phyloP scores from a whole-genome alignment of 2,329 filamentous ascomycete species.

The Claviceps spartinae region DNA sequence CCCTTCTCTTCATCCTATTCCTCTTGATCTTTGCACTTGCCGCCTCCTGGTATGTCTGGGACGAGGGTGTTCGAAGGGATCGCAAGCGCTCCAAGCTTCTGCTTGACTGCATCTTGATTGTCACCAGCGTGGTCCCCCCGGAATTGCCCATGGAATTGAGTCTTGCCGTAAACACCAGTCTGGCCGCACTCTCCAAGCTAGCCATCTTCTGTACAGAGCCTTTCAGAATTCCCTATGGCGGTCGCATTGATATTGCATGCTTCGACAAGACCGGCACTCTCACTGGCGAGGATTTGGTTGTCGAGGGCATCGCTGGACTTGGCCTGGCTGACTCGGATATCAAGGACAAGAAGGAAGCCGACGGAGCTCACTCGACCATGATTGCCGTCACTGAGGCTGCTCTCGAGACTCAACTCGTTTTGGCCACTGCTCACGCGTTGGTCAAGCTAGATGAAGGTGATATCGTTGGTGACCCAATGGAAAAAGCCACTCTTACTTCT shows the following conservation, averaged over 20 bases:
- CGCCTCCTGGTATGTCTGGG: slow-evolving; percentile 98
- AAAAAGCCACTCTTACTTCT: slow-evolving; percentile 82
- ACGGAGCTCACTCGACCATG: slow-evolving; percentile 74
- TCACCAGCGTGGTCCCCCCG: slow-evolving; percentile 96
- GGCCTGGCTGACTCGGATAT: slow-evolving; percentile 56
- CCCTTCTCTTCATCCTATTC: slow-evolving; percentile 95
- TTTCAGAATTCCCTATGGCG: slow-evolving; percentile 93
- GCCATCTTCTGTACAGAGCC: slow-evolving; percentile 99
- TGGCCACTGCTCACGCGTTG: slow-evolving; percentile 87
- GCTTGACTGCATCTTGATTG: slow-evolving; percentile 91
- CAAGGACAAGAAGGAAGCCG: slow-evolving; percentile 50
- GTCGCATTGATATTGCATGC: slow-evolving; percentile 88
- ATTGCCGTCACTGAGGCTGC: slow-evolving; percentile 55
- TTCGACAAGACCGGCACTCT: slow-evolving; percentile 98
- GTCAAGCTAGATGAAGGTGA: slow-evolving; percentile 96
- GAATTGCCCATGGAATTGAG: slow-evolving; percentile 97
- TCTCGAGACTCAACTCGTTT: slow-evolving; percentile 77
- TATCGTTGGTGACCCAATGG: slow-evolving; percentile 96
- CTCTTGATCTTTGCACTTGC: slow-evolving; percentile 90
- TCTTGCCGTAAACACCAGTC: slow-evolving; percentile 91
- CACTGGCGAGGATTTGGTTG: slow-evolving; percentile 90
- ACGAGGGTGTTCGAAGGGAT: slow-evolving; percentile 86
- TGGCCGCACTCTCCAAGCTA: slow-evolving; percentile 85
- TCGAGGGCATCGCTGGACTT: slow-evolving; percentile 90
- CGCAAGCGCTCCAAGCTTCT: slow-evolving; percentile 95